These are phyloP conservation scores for Racocetra persica DNA, from an alignment of 371 early-diverging fungal genomes.

Conservation along the genomic window DNA sequence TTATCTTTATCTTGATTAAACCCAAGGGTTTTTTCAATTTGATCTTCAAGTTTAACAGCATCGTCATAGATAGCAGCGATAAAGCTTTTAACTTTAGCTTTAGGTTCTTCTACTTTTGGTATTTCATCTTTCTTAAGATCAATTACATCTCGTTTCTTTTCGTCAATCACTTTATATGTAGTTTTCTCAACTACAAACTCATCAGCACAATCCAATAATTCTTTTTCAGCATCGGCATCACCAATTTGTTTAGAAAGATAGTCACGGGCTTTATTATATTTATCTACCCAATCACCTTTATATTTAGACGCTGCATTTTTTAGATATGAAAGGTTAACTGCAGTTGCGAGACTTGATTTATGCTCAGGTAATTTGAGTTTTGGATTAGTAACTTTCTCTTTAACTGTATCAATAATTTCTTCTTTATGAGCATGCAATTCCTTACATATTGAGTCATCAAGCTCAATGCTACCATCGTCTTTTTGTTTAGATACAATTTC, in stretches of 20 bases:
- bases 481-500: neutral
- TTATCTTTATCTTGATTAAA: too few relatives aligned
- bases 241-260: slow-evolving; percentile 21
- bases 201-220: neutral
- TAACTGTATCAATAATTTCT: neutral
- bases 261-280: slow-evolving; percentile 12
- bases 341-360: too few relatives aligned
- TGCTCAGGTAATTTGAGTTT: neutral
- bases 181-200: neutral
- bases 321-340: too few relatives aligned
- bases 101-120: neutral
- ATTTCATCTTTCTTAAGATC: neutral
- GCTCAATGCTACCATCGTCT: slow-evolving; percentile 7
- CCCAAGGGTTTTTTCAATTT: neutral
- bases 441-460: neutral
- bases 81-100: too few relatives aligned
- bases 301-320: neutral
- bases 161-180: too few relatives aligned
- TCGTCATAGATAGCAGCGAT: neutral
- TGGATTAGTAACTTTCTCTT: neutral
- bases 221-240: slow-evolving; percentile 5
- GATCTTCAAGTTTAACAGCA: neutral
- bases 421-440: neutral
- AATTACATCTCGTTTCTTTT: neutral
- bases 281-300: slow-evolving; percentile 6